Conservation (phyloP, 352 stramenopile species). For the Phytophthora citrophthora region DNA sequence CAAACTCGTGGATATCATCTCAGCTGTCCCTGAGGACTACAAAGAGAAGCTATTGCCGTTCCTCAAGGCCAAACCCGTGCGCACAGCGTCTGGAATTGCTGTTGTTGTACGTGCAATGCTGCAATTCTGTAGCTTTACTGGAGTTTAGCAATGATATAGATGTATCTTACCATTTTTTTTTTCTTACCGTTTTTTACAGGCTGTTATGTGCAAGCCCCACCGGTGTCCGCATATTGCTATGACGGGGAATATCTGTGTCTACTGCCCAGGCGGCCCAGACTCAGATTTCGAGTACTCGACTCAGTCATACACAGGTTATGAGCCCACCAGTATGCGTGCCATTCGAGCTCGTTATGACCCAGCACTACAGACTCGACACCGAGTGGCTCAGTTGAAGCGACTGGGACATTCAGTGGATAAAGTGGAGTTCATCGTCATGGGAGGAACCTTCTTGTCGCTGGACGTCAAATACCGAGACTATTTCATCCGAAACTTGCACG, state of each 20-base stretch:
- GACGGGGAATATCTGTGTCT: constrained; percentile 97
- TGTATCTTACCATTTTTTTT: background rate
- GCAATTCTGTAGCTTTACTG: background rate
- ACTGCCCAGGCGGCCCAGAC: constrained; percentile 96
- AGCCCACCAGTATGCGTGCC: constrained; percentile 96
- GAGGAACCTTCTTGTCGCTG: constrained; percentile 96
- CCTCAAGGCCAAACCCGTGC: constrained; percentile 95
- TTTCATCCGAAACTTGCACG: constrained; percentile 97
- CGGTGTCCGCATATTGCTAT: constrained; percentile 98
- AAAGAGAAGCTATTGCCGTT: constrained; percentile 91
- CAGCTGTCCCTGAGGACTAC: constrained; percentile 94
- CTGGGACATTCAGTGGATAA: constrained; percentile 96
- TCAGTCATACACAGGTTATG: constrained; percentile 96
- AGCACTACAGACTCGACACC: constrained; percentile 92
- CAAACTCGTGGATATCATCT: constrained; percentile 96
- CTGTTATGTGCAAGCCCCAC: constrained; percentile 98
- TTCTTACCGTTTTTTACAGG: constrained; percentile 32
- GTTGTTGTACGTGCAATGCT: constrained; percentile 79
- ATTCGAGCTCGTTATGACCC: constrained; percentile 97
- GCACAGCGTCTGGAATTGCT: constrained; percentile 94
- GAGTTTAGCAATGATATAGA: background rate
- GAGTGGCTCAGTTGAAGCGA: constrained; percentile 89
- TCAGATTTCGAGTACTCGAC: constrained; percentile 98
- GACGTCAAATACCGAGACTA: constrained; percentile 95
- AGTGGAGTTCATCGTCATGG: constrained; percentile 98